These are phyloP conservation scores for Sporobolus alterniflorus DNA, from an alignment of 202 grass and related monocot genomes.

Conservation along the genomic window DNA sequence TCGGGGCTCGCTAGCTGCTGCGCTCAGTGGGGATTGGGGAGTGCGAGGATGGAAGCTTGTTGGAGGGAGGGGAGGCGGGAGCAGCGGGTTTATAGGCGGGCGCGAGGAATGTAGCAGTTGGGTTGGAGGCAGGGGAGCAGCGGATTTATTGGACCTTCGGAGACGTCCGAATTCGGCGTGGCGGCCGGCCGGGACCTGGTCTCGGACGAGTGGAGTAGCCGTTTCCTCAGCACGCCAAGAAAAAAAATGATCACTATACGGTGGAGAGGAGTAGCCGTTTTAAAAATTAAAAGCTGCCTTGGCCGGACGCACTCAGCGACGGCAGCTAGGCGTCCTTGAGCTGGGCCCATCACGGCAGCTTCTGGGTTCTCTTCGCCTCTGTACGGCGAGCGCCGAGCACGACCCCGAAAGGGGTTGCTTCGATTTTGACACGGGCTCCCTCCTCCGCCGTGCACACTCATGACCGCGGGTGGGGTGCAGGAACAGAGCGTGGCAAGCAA, in stretches of 20 bases:
- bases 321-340: slow-evolving; percentile 45
- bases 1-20: slow-evolving; percentile 6
- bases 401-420: slow-evolving; percentile 26
- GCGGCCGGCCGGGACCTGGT: slow-evolving; percentile 19
- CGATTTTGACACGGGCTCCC: slow-evolving; percentile 24
- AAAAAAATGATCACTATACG: neutral
- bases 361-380: no score
- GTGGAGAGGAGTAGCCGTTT: slow-evolving; percentile 60
- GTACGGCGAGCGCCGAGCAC: no score
- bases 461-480: neutral
- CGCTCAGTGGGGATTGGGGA: neutral
- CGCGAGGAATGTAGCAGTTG: slow-evolving; percentile 54
- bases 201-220: slow-evolving; percentile 44
- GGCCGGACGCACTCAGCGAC: neutral
- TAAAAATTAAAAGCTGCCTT: slow-evolving; percentile 16
- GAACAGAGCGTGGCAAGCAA: neutral
- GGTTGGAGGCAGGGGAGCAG: neutral
- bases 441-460: neutral
- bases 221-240: slow-evolving; percentile 29
- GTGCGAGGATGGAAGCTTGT: neutral
- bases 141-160: slow-evolving; percentile 42
- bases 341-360: slow-evolving; percentile 14
- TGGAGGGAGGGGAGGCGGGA: neutral
- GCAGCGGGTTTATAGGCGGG: slow-evolving; percentile 19
- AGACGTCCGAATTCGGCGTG: slow-evolving; percentile 61